A percentile compares a stretch with the other conserved stretches of the same genome.
These are phyloP conservation scores for Margaritispora aquatica DNA, from an alignment of 495 filamentous ascomycete species.

Conservation along the genomic window DNA sequence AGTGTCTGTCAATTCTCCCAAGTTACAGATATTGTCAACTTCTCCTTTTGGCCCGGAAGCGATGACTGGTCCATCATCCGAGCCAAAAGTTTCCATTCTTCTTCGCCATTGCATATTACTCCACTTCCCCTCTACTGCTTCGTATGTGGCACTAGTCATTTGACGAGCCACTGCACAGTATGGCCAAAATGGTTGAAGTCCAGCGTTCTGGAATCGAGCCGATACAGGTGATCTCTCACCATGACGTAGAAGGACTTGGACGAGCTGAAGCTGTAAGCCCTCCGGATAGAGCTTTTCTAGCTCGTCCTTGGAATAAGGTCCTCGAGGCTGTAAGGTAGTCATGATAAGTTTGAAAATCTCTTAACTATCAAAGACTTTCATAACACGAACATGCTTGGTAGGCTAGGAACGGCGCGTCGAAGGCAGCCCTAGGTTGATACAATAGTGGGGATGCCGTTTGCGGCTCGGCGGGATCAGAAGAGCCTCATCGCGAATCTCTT, in stretches of 20 bases:
- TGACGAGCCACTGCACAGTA: constrained; percentile 76
- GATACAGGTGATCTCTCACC: constrained; percentile 85
- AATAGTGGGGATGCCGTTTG: not conserved
- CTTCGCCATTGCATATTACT: constrained; percentile 68
- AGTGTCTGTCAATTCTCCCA: constrained; percentile 82
- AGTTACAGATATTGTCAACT: constrained; percentile 72
- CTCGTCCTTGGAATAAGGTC: constrained; percentile 76
- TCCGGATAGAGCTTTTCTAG: constrained; percentile 75
- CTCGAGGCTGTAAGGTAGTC: constrained; percentile 68
- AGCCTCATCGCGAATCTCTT: not conserved
- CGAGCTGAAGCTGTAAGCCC: constrained; percentile 72
- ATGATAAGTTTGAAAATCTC: constrained; percentile 38
- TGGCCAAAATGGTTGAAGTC: constrained; percentile 82
- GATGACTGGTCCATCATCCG: constrained; percentile 61
- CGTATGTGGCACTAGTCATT: constrained; percentile 65
- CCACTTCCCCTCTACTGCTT: constrained; percentile 40
- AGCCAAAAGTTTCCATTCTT: constrained; percentile 73
- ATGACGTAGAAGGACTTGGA: constrained; percentile 89
- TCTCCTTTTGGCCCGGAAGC: constrained; percentile 59
- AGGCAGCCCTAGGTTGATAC: not conserved
- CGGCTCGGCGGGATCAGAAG: not conserved
- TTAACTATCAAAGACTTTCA: too few species aligned
- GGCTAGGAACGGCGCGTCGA: too few species aligned
- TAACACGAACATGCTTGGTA: too few species aligned
- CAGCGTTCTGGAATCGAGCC: constrained; percentile 81